Base-by-base conservation (phyloP, 2,329 filamentous ascomycete species). In the Graphilbum ipis-grandicollis region DNA sequence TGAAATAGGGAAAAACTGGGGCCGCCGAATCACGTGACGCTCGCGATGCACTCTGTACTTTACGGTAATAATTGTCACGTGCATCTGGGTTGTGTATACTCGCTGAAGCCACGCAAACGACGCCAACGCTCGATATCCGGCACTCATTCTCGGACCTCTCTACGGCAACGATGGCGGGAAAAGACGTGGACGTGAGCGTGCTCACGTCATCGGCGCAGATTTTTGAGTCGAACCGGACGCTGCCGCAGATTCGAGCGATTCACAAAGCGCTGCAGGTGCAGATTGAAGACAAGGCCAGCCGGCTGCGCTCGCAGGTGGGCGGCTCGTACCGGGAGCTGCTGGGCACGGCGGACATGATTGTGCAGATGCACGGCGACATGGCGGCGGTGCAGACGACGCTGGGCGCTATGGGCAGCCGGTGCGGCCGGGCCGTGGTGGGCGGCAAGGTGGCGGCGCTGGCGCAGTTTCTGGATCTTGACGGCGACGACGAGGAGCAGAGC, bases 261-360 rank as follows among this genome's bases (percentile, higher is more conserved):
- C 72, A 78, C 57, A 69, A 70, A 45, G 56, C 57, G 18, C 63
- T 78, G 28, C 69, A 72, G 49, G 58, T 57, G 9, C 62, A 68
- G 45, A 65, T 75, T 46, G 72, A 76, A 43, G 72, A 77, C 51
- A 75, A 75, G 48, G 64, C 70, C 25, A 60, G 60, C 35, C 71
- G 71, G 23, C 60, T 78, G 49, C 71, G 73, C 46, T 73, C 66
- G 15, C 68, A 75, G 51, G 73, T 78, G 42, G 73, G 73, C 45
- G 65, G 60, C 40, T 75, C 69, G 50, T 96, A 96, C 57, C 80
- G 88, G 46, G 83, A 90, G 48, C 73, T 96, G 9, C 73, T 96
- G 19, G 82, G 82, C 36, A 94, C 88, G 0, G 88, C 88, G 38
- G 86, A 94, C 57, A 77, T 77, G n/a, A 96, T 96, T 46, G 79